Conservation (phyloP, 805 yeast species). For the Yarrowia sp. region DNA sequence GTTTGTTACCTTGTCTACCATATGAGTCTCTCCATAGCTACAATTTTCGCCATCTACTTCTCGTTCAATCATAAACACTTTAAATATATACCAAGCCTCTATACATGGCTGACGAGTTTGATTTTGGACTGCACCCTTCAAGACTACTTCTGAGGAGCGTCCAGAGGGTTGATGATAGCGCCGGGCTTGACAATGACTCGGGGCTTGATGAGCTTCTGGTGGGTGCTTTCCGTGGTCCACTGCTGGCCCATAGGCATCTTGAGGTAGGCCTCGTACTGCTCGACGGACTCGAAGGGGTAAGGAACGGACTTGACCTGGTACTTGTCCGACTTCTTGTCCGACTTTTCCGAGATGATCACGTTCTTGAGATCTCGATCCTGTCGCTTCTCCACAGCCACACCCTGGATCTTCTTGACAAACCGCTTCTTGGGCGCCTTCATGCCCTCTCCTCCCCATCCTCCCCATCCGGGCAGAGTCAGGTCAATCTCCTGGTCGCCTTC, state of each 20-base stretch:
- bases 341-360: constrained; percentile 88
- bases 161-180: constrained; percentile 83
- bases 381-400: constrained; percentile 75
- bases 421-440: constrained; percentile 58
- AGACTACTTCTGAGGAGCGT: constrained; percentile 24
- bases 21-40: too few species aligned
- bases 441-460: constrained; percentile 89
- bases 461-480: constrained; percentile 95
- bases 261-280: constrained; percentile 92
- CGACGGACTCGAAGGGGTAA: constrained; percentile 89
- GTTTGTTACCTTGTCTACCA: too few species aligned
- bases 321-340: constrained; percentile 82
- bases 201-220: constrained; percentile 89
- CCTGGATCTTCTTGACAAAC: constrained; percentile 73
- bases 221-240: constrained; percentile 89
- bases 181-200: constrained; percentile 86
- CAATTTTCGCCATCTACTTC: too few species aligned
- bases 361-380: constrained; percentile 75
- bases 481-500: constrained; percentile 91
- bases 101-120: constrained; percentile 2
- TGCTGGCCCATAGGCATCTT: constrained; percentile 97
- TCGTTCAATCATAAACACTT: not conserved
- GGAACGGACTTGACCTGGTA: constrained; percentile 92
- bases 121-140: not conserved
- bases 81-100: constrained; percentile 8